Percentiles rank a stretch among this genome's conserved stretches.
phyloP scores from a whole-genome alignment of 441 rosid species.

The Euphorbia celastroides region DNA sequence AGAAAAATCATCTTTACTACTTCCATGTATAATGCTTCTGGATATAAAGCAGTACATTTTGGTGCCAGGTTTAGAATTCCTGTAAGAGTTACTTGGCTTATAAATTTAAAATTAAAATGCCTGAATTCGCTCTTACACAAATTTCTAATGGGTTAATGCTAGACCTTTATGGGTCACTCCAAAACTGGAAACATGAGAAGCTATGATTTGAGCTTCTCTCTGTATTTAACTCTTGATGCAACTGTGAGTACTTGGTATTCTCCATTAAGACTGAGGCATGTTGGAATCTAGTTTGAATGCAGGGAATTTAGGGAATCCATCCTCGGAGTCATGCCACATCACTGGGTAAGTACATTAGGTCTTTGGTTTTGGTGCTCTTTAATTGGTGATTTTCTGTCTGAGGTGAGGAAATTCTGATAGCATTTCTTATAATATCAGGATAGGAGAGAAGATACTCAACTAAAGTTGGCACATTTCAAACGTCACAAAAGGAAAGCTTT shows the following conservation, averaged over 20 bases:
- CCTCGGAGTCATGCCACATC: constrained; percentile 94
- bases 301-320: constrained; percentile 97
- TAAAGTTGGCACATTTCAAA: constrained; percentile 79
- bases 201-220: neutral
- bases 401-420: constrained; percentile 15
- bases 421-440: constrained; percentile 49
- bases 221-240: neutral
- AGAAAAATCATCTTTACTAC: neutral
- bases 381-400: neutral
- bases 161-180: neutral
- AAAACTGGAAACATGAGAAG: neutral
- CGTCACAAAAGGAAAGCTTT: constrained; percentile 81
- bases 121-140: neutral
- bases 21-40: neutral
- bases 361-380: constrained; percentile 5
- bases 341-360: constrained; percentile 59
- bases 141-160: neutral
- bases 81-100: neutral
- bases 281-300: constrained; percentile 73
- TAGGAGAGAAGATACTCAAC: constrained; percentile 92
- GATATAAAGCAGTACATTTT: neutral
- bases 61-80: neutral
- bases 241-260: neutral
- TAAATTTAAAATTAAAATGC: constrained; percentile 2
- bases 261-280: constrained; percentile 28